Percentiles rank a stretch among this genome's conserved stretches.
Conservation (phyloP, 495 filamentous ascomycete genomes). For the Lasiosphaeria ovina region DNA sequence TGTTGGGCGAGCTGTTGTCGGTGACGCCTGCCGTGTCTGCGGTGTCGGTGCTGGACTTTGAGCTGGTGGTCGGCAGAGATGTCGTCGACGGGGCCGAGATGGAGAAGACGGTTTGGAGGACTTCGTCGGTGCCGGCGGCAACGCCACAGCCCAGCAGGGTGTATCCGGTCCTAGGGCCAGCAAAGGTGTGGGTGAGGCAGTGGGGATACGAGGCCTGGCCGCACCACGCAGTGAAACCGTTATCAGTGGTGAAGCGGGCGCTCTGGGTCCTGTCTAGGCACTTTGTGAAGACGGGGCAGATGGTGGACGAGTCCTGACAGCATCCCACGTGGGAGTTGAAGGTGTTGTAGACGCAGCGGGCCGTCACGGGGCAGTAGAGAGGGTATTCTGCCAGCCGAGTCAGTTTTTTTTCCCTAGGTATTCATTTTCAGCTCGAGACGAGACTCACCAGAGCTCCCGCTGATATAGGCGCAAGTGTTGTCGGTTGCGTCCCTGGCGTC, state of each 20-base stretch:
- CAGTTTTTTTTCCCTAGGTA: not conserved
- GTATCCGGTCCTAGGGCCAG: slow-evolving; percentile 19
- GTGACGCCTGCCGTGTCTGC: not conserved
- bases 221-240: slow-evolving; percentile 28
- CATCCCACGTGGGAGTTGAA: slow-evolving; percentile 26
- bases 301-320: slow-evolving; percentile 20
- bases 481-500: slow-evolving; percentile 8
- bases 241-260: slow-evolving; percentile 18
- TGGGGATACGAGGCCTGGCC: slow-evolving; percentile 23
- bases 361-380: slow-evolving; percentile 23
- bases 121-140: slow-evolving; percentile 29
- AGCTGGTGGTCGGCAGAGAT: not conserved
- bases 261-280: slow-evolving; percentile 24
- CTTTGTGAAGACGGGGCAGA: slow-evolving; percentile 23
- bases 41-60: slow-evolving; percentile 5
- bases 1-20: not conserved
- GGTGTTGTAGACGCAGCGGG: slow-evolving; percentile 25
- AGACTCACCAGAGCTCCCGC: slow-evolving; percentile 18
- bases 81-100: not conserved
- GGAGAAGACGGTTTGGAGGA: slow-evolving; percentile 20
- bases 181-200: slow-evolving; percentile 28
- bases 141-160: slow-evolving; percentile 29
- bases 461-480: slow-evolving; percentile 30
- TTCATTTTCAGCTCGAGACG: not conserved
- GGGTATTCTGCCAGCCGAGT: slow-evolving; percentile 2